A percentile compares a stretch with the other conserved stretches of the same genome.
Conservation (phyloP, 2,329 filamentous ascomycete genomes). For the Teratosphaeria epicoccoides region DNA sequence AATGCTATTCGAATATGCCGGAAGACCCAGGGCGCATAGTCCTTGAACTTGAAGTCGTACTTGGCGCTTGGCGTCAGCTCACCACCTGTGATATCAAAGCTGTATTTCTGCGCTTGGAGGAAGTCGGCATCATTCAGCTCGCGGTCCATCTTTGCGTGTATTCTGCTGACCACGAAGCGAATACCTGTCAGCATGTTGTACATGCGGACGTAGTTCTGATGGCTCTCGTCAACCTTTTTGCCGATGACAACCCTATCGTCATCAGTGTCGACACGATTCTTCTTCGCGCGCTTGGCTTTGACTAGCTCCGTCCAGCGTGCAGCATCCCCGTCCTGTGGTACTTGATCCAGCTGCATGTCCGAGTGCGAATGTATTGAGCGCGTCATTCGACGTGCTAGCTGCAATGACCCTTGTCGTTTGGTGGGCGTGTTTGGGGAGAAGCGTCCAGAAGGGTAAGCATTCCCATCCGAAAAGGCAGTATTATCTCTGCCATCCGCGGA, state of each 20-base stretch:
- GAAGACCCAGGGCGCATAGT: slow-evolving; percentile 99
- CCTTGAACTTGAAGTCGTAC: slow-evolving; percentile 99
- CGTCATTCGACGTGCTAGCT: slow-evolving; percentile 67
- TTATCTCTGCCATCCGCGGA: slow-evolving; percentile 56
- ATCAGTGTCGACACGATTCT: slow-evolving; percentile 74
- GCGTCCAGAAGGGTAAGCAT: slow-evolving; percentile 58
- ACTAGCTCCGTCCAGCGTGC: slow-evolving; percentile 87
- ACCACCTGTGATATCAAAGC: slow-evolving; percentile 96
- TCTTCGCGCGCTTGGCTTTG: slow-evolving; percentile 79
- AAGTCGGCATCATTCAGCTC: slow-evolving; percentile 87
- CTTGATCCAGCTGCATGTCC: slow-evolving; percentile 72
- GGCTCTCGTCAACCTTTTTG: slow-evolving; percentile 93
- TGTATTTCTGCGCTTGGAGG: slow-evolving; percentile 89
- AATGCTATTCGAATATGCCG: slow-evolving; percentile 81
- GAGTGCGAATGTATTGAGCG: slow-evolving; percentile 63
- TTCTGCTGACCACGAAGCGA: slow-evolving; percentile 88
- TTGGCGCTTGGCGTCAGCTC: slow-evolving; percentile 96
- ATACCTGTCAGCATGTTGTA: slow-evolving; percentile 99
- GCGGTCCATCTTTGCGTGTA: slow-evolving; percentile 91
- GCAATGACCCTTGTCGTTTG: slow-evolving; percentile 70
- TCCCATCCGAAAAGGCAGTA: slow-evolving; percentile 44
- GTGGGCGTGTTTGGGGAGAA: slow-evolving; percentile 63
- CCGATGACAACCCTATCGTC: slow-evolving; percentile 88
- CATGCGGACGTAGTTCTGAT: slow-evolving; percentile 61
- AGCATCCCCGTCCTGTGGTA: slow-evolving; percentile 80